These are phyloP conservation scores for Microbotryum lychnidis-dioicae DNA, from an alignment of 1,284 basidiomycete species.

Conservation along the genomic window DNA sequence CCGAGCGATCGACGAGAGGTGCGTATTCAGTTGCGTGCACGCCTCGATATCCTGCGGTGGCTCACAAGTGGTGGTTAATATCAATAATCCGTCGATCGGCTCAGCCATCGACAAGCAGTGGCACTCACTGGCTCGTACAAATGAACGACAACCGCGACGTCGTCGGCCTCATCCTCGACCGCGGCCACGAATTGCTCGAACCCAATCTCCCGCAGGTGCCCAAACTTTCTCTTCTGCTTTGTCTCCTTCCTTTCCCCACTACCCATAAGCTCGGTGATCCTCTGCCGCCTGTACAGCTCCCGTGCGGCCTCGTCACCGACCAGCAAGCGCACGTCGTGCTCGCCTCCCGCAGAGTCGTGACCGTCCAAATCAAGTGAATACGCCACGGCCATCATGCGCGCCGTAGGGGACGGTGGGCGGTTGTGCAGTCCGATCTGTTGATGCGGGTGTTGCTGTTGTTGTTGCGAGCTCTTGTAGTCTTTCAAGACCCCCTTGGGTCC, in stretches of 20 bases:
- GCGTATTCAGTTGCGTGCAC: slow-evolving; percentile 61
- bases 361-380: no score
- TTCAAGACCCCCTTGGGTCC: slow-evolving; percentile 31
- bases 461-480: slow-evolving; percentile 13
- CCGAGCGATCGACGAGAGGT: slow-evolving; percentile 59
- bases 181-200: slow-evolving; percentile 62
- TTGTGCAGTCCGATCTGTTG: no score
- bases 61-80: no score
- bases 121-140: slow-evolving; percentile 68
- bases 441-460: no score
- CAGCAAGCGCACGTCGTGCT: no score
- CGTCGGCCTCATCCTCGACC: slow-evolving; percentile 54
- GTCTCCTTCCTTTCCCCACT: slow-evolving; percentile 14
- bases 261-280: slow-evolving; percentile 28
- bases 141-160: slow-evolving; percentile 69
- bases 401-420: no score
- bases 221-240: slow-evolving; percentile 47
- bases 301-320: slow-evolving; percentile 22
- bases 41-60: slow-evolving; percentile 29
- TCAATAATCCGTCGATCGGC: no score
- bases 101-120: neutral
- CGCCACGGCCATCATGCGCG: no score
- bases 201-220: slow-evolving; percentile 72
- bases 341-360: neutral
- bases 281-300: slow-evolving; percentile 16